Conservation (phyloP, 2,329 filamentous ascomycete genomes). For the Trichoderma arundinaceum region DNA sequence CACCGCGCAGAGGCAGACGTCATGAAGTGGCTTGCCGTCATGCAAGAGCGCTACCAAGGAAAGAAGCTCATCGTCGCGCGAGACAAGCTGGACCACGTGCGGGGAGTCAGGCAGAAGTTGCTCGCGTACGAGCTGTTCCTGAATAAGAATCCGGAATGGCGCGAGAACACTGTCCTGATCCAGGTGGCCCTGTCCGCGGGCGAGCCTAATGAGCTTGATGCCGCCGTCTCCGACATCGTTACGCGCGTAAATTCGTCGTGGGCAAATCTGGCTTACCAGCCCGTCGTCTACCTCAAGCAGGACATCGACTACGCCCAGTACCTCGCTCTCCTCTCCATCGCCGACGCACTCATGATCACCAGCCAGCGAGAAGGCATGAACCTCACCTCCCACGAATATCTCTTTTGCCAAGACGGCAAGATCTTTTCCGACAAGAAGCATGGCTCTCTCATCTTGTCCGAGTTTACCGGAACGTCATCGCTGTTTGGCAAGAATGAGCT, state of each 20-base stretch:
- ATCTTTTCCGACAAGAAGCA: slow-evolving; percentile 74
- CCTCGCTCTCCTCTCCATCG: slow-evolving; percentile 85
- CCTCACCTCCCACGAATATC: slow-evolving; percentile 89
- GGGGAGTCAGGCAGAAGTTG: slow-evolving; percentile 91
- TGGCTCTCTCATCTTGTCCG: slow-evolving; percentile 87
- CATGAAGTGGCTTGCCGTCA: slow-evolving; percentile 75
- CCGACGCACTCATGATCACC: slow-evolving; percentile 91
- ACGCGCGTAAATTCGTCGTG: slow-evolving; percentile 91
- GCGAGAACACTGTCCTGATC: slow-evolving; percentile 85
- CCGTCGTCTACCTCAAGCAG: slow-evolving; percentile 91
- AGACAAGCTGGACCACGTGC: slow-evolving; percentile 91
- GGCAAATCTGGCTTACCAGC: slow-evolving; percentile 89
- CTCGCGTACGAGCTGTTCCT: slow-evolving; percentile 91
- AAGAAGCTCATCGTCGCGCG: slow-evolving; percentile 92
- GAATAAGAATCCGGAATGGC: slow-evolving; percentile 90
- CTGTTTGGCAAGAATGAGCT: slow-evolving; percentile 82
- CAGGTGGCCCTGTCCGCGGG: slow-evolving; percentile 92
- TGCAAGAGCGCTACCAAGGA: slow-evolving; percentile 82
- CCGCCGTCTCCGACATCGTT: slow-evolving; percentile 89
- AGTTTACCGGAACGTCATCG: slow-evolving; percentile 91
- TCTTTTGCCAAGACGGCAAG: slow-evolving; percentile 88
- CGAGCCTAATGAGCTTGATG: slow-evolving; percentile 85
- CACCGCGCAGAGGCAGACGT: slow-evolving; percentile 77
- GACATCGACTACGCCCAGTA: slow-evolving; percentile 94
- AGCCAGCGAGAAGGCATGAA: slow-evolving; percentile 98